Base-by-base conservation (phyloP, 2,329 filamentous ascomycete species). In the Botrytis aclada region DNA sequence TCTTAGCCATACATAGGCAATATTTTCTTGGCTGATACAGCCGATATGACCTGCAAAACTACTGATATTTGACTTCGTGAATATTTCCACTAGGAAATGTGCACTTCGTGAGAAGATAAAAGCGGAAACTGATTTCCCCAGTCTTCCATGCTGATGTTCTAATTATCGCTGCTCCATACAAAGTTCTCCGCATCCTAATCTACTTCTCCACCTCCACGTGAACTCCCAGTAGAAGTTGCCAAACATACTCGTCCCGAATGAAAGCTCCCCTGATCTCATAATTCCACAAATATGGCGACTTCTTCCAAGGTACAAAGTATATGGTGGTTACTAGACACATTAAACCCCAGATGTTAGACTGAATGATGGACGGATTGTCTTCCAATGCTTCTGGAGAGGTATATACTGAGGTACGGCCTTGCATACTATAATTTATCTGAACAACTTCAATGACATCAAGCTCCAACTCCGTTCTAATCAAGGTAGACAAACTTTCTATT, bases 111-210 rank as follows among this genome's bases (percentile, higher is more conserved):
- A n/a, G 22, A 61, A 14, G 6, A 39, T 22, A 1, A 14, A n/a
- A 25, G 20, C 22, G 12, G 4, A 39, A n/a, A 16, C 3, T 0
- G 2, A n/a, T n/a, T 14, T 5, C 3, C 14, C 16, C 1, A 8
- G 41, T 18, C 16, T 39, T 20, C 6, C 9, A 5, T n/a, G 7
- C 25, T 9, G 22, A 14, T 4, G 3, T 41, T 41, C 7, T 14
- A 60, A 60, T 9, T 9, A 16, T 20, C 8, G 4, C 10, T 60
- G 18, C 32, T 34, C 18, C 29, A 34, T 22, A 22, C 1, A 34
- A 12, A 34, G 7, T 22, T 22, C 32, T 22, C 9, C 56, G 6
- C 16, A 58, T 58, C 29, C 32, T 3, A 22, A 32, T 14, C 18
- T 22, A 6, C 29, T 20, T 34, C 29, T 60, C 20, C 56, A 37